Base-by-base conservation (phyloP, 495 filamentous ascomycete species). In the Paragyromitra xinjiangensis region DNA sequence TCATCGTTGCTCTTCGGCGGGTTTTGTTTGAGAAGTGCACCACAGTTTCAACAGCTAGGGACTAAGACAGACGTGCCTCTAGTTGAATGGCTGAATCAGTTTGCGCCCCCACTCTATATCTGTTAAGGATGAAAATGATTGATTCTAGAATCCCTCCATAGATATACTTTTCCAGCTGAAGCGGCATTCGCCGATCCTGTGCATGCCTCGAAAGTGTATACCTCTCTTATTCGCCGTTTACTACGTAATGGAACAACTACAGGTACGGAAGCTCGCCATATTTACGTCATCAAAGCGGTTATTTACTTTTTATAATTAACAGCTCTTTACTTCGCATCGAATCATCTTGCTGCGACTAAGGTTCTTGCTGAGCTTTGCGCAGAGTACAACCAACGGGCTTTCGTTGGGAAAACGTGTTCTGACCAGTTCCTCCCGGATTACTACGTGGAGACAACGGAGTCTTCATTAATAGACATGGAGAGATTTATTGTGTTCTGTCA, bases 381-480 rank as follows among this genome's bases (percentile, higher is more conserved):
- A 0, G 81, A 82, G 14, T 85, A 86, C 63, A 88, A 89, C 1
- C 91, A 92, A 82, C 85, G 91, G 16, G 90, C 90, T 0, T 83
- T 91, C 2, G 86, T 92, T 4, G 91, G 91, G 0, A 91, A 91
- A 73, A 90, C 87, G 75, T 90, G 90, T 75, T 91, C 90, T 87
- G 87, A 89, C 72, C 87, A 89, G 0, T 86, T 89, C 73, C 85
- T 88, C 4, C 89, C 89, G 0, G 86, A 87, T 7, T 89, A 86
- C 83, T 91, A 91, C 76, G 82, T 85, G 6, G 90, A 92, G 73
- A 73, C 80, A 0, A 85, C 86, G 4, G 82, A 84, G 7, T 81
- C 86, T 4, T 89, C 89, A 1, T 69, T 92, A 0, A 48, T 44
- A 1, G 85, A 87, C 59, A 91, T 90, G 0, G 84, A 85, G 55